Conservation (phyloP, 257 asterid genomes). For the Osmanthus fragrans region DNA sequence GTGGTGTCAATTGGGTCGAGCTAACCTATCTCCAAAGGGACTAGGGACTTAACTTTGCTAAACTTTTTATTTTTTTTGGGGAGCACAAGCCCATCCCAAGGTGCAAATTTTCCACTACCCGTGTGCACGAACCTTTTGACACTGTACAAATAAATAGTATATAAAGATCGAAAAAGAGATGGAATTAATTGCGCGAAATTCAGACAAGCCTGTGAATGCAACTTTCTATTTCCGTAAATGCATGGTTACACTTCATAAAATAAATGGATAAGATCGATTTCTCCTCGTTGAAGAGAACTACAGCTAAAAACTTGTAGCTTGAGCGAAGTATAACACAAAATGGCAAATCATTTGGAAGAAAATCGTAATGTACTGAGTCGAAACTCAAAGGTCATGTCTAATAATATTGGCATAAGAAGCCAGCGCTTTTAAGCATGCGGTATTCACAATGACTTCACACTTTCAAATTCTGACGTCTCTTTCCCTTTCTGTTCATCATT, state of each 20-base stretch:
- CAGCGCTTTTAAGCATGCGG: neutral
- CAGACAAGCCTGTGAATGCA: neutral
- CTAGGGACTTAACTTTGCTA: too few relatives aligned
- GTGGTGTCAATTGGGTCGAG: too few relatives aligned
- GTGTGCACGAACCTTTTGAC: too few relatives aligned
- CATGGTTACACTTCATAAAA: neutral
- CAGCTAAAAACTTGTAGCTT: neutral
- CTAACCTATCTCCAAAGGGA: too few relatives aligned
- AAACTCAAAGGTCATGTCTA: neutral
- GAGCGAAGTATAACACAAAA: neutral
- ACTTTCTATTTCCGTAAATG: neutral
- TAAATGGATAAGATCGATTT: neutral
- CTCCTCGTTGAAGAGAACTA: neutral
- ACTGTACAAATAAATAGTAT: neutral
- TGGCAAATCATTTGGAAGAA: neutral
- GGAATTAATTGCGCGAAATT: neutral
- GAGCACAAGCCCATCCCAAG: too few relatives aligned
- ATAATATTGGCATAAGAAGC: neutral
- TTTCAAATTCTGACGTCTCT: neutral
- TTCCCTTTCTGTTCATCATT: neutral
- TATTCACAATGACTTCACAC: slow-evolving; percentile 9
- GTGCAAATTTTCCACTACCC: too few relatives aligned
- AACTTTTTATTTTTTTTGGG: too few relatives aligned
- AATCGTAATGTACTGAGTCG: neutral
- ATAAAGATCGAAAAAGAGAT: too few relatives aligned